Base-by-base conservation (phyloP, 257 asterid genomes). In the Linaria vulgaris region DNA sequence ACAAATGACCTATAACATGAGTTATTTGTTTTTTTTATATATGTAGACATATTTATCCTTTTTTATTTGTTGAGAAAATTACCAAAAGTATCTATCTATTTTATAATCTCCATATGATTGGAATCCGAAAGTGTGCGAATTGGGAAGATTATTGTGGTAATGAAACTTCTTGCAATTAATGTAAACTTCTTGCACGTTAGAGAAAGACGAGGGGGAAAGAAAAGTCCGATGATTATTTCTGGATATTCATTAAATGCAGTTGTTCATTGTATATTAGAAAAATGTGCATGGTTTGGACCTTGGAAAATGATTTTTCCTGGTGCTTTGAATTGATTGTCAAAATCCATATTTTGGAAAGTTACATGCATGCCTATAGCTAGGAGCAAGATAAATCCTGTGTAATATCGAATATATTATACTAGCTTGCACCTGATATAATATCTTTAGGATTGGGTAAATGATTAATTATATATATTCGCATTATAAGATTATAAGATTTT, bases 141-240 rank as follows among this genome's bases (percentile, higher is more conserved):
- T n/a, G 55, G 60, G 69, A 62, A 48, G 41, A 44, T 63, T 27
- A 46, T 58, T 44, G 60, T 61, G 6, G 6, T 48, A 53, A 44
- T 54, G 56, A 38, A 59, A 59, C 54, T 72, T 68, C 47, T 21
- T n/a, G 72, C 71, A 75, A 56, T 70, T 56, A 67, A 75, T 61
- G 23, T 49, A 51, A 16, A 24, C 16, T 63, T 74, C 51, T 44
- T 44, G 44, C 48, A 51, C 54, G 24, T 1, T 44, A 63, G 19
- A 62, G 49, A 25, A 43, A 52, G 44, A 27, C 56, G 58, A 50
- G 62, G 53, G 34, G 15, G 9, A 24, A 16, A 20, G n/a, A n/a
- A 56, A 63, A 47, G 45, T 38, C 62, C 16, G 8, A 45, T 54
- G 51, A 25, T 27, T 57, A 59, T 68, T 67, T 64, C 24, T 56